A percentile compares a stretch with the other conserved stretches of the same genome.
Evolutionary conservation across 768 basidiomycete genomes (phyloP).

Genomic region (Pleurotus cornucopiae): DNA sequence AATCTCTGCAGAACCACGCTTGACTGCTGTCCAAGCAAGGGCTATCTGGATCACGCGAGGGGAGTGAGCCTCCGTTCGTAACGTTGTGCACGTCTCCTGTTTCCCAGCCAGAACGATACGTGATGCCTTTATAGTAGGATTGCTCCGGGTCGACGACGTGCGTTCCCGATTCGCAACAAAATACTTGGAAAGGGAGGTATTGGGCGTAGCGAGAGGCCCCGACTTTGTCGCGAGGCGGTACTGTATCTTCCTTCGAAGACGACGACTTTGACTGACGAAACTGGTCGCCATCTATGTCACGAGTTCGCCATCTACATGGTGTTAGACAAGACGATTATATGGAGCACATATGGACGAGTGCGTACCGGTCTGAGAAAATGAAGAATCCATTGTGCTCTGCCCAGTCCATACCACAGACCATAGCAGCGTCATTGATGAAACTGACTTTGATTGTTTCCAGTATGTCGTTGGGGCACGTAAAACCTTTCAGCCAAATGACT

Average conservation of each 20-base stretch:
- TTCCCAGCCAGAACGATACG: conserved; percentile 70
- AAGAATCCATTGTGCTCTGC: conserved; percentile 96
- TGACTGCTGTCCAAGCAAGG: conserved; percentile 94
- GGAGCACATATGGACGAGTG: neutral
- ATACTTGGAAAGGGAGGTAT: conserved; percentile 96
- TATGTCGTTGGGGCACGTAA: conserved; percentile 98
- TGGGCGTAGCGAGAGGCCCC: conserved; percentile 82
- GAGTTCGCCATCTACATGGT: conserved; percentile 82
- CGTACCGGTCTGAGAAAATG: conserved; percentile 94
- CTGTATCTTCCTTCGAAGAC: conserved; percentile 74
- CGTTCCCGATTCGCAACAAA: conserved; percentile 97
- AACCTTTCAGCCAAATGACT: conserved; percentile 98
- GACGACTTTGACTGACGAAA: conserved; percentile 96
- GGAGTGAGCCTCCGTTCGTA: conserved; percentile 51
- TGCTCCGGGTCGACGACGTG: conserved; percentile 96
- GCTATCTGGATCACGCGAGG: conserved; percentile 68
- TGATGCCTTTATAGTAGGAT: conserved; percentile 89
- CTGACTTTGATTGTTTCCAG: conserved; percentile 93
- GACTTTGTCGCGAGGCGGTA: conserved; percentile 84
- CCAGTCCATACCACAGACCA: conserved; percentile 99
- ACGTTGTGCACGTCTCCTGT: conserved; percentile 70
- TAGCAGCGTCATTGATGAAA: conserved; percentile 86
- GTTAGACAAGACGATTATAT: neutral
- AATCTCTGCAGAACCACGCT: conserved; percentile 96
- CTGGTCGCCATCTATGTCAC: conserved; percentile 97